phyloP scores from a whole-genome alignment of 2,329 filamentous ascomycete genomes.

The Exophiala aquamarina region DNA sequence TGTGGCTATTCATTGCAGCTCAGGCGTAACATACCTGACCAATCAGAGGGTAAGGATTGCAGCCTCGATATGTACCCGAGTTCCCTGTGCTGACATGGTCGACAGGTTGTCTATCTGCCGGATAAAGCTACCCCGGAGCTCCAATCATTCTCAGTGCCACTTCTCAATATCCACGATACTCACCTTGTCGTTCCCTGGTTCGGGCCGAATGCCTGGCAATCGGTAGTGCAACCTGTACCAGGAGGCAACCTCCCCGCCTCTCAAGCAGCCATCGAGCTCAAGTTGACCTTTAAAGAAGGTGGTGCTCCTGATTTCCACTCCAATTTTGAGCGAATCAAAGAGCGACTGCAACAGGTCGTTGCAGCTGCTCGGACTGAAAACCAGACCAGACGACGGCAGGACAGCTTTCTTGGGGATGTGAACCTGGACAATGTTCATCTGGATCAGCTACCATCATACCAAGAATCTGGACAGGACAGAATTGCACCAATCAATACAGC shows the following conservation, averaged over 20 bases:
- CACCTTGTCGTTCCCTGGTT: slow-evolving; percentile 88
- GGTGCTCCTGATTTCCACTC: slow-evolving; percentile 90
- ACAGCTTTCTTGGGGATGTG: slow-evolving; percentile 45
- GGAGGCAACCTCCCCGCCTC: slow-evolving; percentile 79
- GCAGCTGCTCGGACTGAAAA: slow-evolving; percentile 71
- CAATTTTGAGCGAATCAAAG: slow-evolving; percentile 79
- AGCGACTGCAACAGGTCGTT: slow-evolving; percentile 76
- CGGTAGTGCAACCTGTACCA: slow-evolving; percentile 74
- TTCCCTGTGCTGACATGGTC: slow-evolving; percentile 11
- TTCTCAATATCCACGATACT: slow-evolving; percentile 83
- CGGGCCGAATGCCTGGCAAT: slow-evolving; percentile 87
- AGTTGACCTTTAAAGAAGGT: slow-evolving; percentile 88
- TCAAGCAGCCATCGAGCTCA: slow-evolving; percentile 72
- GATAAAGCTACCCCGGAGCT: slow-evolving; percentile 65
- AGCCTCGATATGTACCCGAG: slow-evolving; percentile 10
- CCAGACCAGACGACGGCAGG: slow-evolving; percentile 24
- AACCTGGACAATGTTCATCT: slow-evolving; percentile 68
- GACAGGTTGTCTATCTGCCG: slow-evolving; percentile 83
- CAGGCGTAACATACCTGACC: slow-evolving; percentile 76
- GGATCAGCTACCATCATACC: slow-evolving; percentile 86
- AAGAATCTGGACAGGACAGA: slow-evolving; percentile 54
- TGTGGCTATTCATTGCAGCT: slow-evolving; percentile 70
- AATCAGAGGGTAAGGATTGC: slow-evolving; percentile 70
- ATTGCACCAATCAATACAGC: slow-evolving; percentile 30
- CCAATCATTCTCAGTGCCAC: slow-evolving; percentile 85